Percentiles rank a stretch among this genome's conserved stretches.
These are phyloP conservation scores for Silene noctiflora DNA, from an alignment of 179 eudicot genomes.

Conservation along the genomic window DNA sequence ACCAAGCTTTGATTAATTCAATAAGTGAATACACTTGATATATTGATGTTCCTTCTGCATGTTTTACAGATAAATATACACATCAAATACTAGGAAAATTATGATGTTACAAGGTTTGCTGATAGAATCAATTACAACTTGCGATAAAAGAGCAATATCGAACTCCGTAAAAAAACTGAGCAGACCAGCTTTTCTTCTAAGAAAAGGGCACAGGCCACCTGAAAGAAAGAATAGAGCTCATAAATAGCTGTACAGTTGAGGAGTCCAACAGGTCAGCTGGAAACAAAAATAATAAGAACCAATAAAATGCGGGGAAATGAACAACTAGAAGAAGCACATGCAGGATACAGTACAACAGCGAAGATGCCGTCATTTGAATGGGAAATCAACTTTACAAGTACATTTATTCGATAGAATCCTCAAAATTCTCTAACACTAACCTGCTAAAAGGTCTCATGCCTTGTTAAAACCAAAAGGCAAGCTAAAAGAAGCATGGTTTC, in stretches of 20 bases:
- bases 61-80: conserved; percentile 24
- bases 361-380: not conserved
- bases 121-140: conserved; percentile 46
- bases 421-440: conserved; percentile 2
- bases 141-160: conserved; percentile 28
- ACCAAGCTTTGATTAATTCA: conserved; percentile 17
- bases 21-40: conserved; percentile 29
- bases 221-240: conserved; percentile 35
- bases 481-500: not conserved
- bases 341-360: not conserved
- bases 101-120: conserved; percentile 42
- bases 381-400: conserved; percentile 8
- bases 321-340: not conserved
- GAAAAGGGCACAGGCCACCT: conserved; percentile 42
- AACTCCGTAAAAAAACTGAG: conserved; percentile 37
- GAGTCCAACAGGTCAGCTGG: conserved; percentile 11
- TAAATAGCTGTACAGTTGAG: conserved; percentile 21
- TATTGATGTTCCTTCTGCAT: conserved; percentile 28
- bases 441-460: not conserved
- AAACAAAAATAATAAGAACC: not conserved
- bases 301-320: not conserved
- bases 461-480: not conserved
- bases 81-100: conserved; percentile 28
- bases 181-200: conserved; percentile 32
- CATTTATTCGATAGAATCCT: not conserved